phyloP scores from a whole-genome alignment of 2,329 filamentous ascomycete genomes.

The Aspergillus tanneri region DNA sequence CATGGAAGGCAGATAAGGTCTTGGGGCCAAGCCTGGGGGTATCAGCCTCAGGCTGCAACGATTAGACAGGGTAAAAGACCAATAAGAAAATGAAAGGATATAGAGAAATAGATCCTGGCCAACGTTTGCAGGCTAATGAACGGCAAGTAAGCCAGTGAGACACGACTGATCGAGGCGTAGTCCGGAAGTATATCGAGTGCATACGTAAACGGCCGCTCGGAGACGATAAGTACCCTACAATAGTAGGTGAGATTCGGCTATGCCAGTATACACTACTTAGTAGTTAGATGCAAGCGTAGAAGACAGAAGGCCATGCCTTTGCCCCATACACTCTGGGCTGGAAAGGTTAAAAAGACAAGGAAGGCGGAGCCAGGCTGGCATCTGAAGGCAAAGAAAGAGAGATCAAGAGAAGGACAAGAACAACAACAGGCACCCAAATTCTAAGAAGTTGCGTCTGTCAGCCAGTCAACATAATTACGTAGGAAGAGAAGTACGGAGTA shows the following conservation, averaged over 20 bases:
- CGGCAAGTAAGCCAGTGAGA: background rate
- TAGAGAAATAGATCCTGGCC: background rate
- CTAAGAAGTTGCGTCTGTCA: constrained; percentile 2
- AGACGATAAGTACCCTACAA: no score
- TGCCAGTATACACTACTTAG: constrained; percentile 1
- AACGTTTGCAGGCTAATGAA: background rate
- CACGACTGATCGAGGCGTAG: constrained; percentile 12
- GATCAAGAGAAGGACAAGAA: background rate
- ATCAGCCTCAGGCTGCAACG: background rate
- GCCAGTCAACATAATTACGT: background rate
- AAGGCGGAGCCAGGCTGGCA: no score
- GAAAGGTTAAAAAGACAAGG: background rate
- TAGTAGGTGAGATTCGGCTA: constrained; percentile 3
- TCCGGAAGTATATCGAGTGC: constrained; percentile 12
- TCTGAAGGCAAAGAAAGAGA: background rate
- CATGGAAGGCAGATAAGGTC: constrained; percentile 31
- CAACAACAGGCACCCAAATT: constrained; percentile 21
- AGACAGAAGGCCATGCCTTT: constrained; percentile 13
- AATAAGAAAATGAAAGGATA: constrained; percentile 4
- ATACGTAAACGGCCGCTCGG: constrained; percentile 19
- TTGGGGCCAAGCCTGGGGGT: background rate
- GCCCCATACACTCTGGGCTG: constrained; percentile 1
- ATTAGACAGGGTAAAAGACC: background rate
- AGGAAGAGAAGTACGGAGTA: background rate
- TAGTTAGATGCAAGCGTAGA: background rate